These are phyloP conservation scores for Haplosporangium gracile DNA, from an alignment of 192 early-diverging fungal genomes.

Conservation along the genomic window DNA sequence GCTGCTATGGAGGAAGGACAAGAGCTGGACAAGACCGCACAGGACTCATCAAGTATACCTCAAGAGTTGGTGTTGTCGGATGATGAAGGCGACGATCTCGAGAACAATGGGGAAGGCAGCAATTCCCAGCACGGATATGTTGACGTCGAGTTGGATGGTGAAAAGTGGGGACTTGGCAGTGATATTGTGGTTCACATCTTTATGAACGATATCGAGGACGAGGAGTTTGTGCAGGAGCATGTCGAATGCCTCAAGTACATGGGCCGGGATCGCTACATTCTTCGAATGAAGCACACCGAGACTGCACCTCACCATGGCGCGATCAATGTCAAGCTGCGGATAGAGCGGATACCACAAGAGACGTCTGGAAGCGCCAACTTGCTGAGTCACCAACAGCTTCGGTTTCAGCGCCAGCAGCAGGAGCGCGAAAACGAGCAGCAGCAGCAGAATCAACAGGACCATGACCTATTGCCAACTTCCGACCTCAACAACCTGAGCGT, in stretches of 20 bases:
- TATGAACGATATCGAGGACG: constrained; percentile 56
- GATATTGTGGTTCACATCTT: constrained; percentile 55
- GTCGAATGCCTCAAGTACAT: constrained; percentile 58
- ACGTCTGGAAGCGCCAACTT: constrained; percentile 23
- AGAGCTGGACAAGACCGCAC: constrained; percentile 15
- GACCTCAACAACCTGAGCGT: constrained; percentile 36
- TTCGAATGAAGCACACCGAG: constrained; percentile 54
- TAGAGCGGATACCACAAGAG: constrained; percentile 44
- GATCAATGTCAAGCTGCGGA: constrained; percentile 47
- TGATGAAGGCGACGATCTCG: constrained; percentile 41
- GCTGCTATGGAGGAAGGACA: constrained; percentile 12
- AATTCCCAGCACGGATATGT: constrained; percentile 30
- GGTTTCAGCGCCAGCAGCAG: constrained; percentile 33
- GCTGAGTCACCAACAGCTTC: constrained; percentile 33
- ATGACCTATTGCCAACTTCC: not conserved
- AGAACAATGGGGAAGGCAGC: constrained; percentile 10
- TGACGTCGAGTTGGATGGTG: constrained; percentile 57
- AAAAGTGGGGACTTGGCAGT: constrained; percentile 49
- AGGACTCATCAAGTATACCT: constrained; percentile 25
- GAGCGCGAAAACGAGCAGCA: constrained; percentile 15
- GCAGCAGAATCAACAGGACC: not conserved
- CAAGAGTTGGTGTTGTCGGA: constrained; percentile 46
- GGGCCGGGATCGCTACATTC: constrained; percentile 47
- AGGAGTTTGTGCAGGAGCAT: constrained; percentile 53
- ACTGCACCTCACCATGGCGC: constrained; percentile 35